Conservation (phyloP, 2,329 filamentous ascomycete species). For the Arthroderma sp. region DNA sequence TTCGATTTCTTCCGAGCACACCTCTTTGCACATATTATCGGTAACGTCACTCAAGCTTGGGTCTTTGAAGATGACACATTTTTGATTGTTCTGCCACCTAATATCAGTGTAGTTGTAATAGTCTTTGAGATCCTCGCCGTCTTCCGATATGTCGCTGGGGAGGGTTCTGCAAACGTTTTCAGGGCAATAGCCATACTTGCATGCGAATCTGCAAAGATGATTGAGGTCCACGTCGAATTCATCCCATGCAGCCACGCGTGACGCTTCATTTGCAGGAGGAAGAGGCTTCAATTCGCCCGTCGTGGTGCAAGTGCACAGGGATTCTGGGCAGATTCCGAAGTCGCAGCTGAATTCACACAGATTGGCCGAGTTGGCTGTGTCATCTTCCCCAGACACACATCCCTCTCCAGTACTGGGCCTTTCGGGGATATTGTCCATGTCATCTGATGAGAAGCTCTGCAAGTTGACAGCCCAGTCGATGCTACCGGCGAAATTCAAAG, state of each 20-base stretch:
- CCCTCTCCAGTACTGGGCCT: neutral
- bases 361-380: neutral
- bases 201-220: conserved; percentile 1
- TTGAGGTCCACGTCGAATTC: conserved; percentile 1
- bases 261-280: neutral
- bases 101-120: neutral
- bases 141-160: neutral
- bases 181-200: conserved; percentile 3
- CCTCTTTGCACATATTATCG: neutral
- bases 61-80: conserved; percentile 1
- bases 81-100: conserved; percentile 1
- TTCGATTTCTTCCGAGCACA: conserved; percentile 4
- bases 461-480: conserved; percentile 2
- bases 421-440: neutral
- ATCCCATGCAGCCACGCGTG: neutral
- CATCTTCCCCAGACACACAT: neutral
- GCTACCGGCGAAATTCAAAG: conserved; percentile 17
- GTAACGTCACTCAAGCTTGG: neutral
- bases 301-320: neutral
- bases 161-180: neutral
- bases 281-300: neutral
- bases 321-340: neutral
- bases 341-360: neutral
- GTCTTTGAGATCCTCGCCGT: neutral
- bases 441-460: neutral